Evolutionary conservation across 768 basidiomycete species (phyloP), one percentile per base, ranked within the genome.

Genomic region (Termitomyces sp.): DNA sequence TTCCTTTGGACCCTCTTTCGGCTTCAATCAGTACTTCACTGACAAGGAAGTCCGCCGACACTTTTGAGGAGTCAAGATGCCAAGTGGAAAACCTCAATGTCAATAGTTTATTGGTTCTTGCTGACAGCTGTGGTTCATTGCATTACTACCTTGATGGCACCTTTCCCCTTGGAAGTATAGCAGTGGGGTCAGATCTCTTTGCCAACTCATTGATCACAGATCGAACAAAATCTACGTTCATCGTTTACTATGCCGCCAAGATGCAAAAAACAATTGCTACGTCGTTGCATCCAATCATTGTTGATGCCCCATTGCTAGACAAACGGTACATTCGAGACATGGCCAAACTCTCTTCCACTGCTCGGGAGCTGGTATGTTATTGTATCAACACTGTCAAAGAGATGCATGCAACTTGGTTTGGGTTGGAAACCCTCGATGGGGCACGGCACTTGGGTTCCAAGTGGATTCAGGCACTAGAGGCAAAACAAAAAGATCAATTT

Each of bases 101-200:
- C 33, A 83, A 87, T 65, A 91, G 88, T 65, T 73, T 93, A 56
- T 74, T 93, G 20, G 75, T 80, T 33, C 79, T 85, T 46, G 69
- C 85, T 16, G 89, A 91, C 66, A 74, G 79, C 55, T 61, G 70
- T 20, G 89, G 91, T 5, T 70, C 70, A 57, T 68, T 91, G 41
- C 81, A 86, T 69, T 81, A 73, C 62, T 93, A 85, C 72, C 75
- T 93, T 50, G 91, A 93, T 66, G 92, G 91, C 16, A 83, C 80
- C 61, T 93, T 87, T 71, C 82, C 83, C 35, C 74, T 93, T 40
- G 91, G 91, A 28, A 69, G 74, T 23, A 70, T 88, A 35, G 67
- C 66, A 30, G 61, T 82, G 28, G 79, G 75, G 35, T 41, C 66
- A 46, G 63, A 70, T 56, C 41, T 66, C 30, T 63, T 69, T 20